Evolutionary conservation across 345 rosid species (phyloP), one percentile per base, ranked within the genome.

Genomic region (Erysimum cheiranthoides): DNA sequence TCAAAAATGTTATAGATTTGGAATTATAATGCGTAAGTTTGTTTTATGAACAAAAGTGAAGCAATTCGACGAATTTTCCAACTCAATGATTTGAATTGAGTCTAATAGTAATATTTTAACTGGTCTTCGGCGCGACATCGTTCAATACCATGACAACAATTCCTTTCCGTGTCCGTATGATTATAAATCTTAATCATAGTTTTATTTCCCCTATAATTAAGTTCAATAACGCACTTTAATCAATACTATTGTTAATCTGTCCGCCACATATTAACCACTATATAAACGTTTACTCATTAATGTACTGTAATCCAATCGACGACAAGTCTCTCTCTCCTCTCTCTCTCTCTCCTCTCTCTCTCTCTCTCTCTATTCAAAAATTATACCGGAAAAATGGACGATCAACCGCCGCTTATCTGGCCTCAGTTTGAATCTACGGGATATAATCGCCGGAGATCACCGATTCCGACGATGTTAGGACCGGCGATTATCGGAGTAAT

Each of bases 371-470:
- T 5, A 62, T 54, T 77, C 38, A 51, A 71, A 67, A 43, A 16
- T 6, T 8, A 36, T 18, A 51, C 71, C 47, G 46, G 32, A 14
- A 40, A 64, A 67, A 75, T 78, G 82, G 85, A 80, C 45, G 84
- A 85, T 69, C 78, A 75, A 31, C 89, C 92, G 49, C 83, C 87
- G 32, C 51, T 79, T 40, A 31, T 72, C 64, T 84, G 86, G 89
- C 80, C 88, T 7, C 85, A 74, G 34, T 80, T 81, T 27, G 78
- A 78, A 16, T 6, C 74, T 58, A 43, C 86, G 70, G 79, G 43
- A 53, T 77, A 84, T 56, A 77, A 52, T 51, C 84, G 81, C 59
- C 86, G 87, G 58, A 68, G 85, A 10, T 73, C 73, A 31, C 35
- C 85, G 7, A 25, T 78, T 0, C 54, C 88, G 52, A 68, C 82